phyloP scores from a whole-genome alignment of 2,329 filamentous ascomycete genomes.

The Celoporthe dispersa region DNA sequence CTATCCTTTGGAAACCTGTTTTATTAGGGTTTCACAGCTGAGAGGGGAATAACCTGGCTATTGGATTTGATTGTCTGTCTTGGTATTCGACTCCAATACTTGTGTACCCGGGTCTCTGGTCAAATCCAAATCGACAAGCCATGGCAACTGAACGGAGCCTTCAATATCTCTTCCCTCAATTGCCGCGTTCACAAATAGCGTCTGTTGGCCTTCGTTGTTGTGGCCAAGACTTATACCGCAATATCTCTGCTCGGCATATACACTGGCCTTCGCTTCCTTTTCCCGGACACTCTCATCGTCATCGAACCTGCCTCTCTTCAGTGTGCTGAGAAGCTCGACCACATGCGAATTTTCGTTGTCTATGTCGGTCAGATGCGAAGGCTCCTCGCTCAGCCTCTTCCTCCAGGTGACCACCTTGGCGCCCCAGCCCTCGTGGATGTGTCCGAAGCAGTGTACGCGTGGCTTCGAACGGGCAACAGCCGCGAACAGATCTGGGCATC shows the following conservation, averaged over 20 bases:
- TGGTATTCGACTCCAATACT: no score
- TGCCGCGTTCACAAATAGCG: conserved; percentile 5
- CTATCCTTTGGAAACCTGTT: no score
- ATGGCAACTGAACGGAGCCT: background rate
- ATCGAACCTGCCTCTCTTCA: background rate
- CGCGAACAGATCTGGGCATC: conserved; percentile 50
- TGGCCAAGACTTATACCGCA: background rate
- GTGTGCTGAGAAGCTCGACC: conserved; percentile 41
- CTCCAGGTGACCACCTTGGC: conserved; percentile 58
- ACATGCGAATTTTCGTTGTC: conserved; percentile 48
- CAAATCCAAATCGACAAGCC: conserved; percentile 4
- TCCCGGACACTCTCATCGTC: background rate
- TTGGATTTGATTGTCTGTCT: no score
- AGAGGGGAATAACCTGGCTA: no score
- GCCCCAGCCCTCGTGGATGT: conserved; percentile 66
- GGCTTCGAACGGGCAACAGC: conserved; percentile 51
- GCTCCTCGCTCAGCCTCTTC: conserved; percentile 31
- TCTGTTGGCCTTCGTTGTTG: background rate
- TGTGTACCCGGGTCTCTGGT: background rate
- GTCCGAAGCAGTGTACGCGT: conserved; percentile 59
- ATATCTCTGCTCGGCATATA: background rate
- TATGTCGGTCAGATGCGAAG: conserved; percentile 53
- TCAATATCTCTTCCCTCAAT: background rate
- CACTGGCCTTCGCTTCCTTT: background rate
- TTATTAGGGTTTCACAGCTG: no score